A percentile compares a stretch with the other conserved stretches of the same genome.
phyloP scores from a whole-genome alignment of 2,329 filamentous ascomycete genomes.

The Phialophora expanda region DNA sequence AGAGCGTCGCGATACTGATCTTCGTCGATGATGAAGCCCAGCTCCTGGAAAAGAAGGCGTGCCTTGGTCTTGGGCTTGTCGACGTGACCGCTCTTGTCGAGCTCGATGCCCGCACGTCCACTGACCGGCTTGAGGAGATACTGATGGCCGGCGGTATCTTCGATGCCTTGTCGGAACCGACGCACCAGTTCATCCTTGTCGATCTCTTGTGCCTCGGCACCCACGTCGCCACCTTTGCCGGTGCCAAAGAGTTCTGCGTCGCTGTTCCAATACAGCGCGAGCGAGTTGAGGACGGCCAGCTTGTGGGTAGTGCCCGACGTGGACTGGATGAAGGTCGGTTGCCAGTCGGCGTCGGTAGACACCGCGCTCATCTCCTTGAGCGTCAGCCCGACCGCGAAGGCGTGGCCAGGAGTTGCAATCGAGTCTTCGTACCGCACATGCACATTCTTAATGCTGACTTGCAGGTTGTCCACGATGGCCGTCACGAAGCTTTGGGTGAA shows the following conservation, averaged over 20 bases:
- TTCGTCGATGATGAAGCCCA: slow-evolving; percentile 96
- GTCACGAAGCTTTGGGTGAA: slow-evolving; percentile 94
- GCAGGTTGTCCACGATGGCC: slow-evolving; percentile 97
- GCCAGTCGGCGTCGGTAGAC: slow-evolving; percentile 94
- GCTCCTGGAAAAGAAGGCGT: slow-evolving; percentile 90
- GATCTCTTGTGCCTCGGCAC: slow-evolving; percentile 64
- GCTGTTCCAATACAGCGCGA: slow-evolving; percentile 98
- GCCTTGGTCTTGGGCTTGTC: slow-evolving; percentile 87
- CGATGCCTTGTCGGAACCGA: slow-evolving; percentile 79
- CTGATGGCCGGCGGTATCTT: slow-evolving; percentile 77
- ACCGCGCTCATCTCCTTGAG: slow-evolving; percentile 96
- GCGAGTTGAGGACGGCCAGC: slow-evolving; percentile 82
- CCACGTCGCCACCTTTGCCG: slow-evolving; percentile 71
- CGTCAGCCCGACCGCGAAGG: slow-evolving; percentile 89
- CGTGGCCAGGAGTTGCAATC: slow-evolving; percentile 90
- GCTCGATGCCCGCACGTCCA: slow-evolving; percentile 89
- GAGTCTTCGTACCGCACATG: slow-evolving; percentile 98
- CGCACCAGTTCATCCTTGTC: slow-evolving; percentile 77
- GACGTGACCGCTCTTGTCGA: slow-evolving; percentile 87
- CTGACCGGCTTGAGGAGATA: slow-evolving; percentile 96
- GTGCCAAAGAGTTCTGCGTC: slow-evolving; percentile 83
- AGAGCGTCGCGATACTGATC: slow-evolving; percentile 95
- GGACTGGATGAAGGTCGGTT: slow-evolving; percentile 92
- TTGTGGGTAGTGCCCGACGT: slow-evolving; percentile 86
- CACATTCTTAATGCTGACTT: slow-evolving; percentile 97